These are phyloP conservation scores for Ambrosia artemisiifolia DNA, from an alignment of 129 eudicot genomes.

Conservation along the genomic window DNA sequence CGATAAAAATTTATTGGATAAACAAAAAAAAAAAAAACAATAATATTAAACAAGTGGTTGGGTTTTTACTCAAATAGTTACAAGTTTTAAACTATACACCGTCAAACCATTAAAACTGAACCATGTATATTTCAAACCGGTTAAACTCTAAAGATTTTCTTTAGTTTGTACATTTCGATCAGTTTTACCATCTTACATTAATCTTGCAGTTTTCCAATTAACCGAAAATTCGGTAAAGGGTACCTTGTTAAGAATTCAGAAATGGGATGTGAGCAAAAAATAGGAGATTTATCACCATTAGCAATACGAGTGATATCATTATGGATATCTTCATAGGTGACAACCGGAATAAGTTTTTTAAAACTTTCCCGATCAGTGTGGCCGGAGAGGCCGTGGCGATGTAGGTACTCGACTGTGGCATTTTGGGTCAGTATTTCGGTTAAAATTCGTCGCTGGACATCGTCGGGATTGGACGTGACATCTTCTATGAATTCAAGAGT, in stretches of 20 bases:
- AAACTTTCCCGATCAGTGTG: slow-evolving; percentile 42
- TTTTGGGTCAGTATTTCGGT: slow-evolving; percentile 55
- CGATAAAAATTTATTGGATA: too few species aligned
- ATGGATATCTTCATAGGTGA: slow-evolving; percentile 54
- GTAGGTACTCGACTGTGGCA: slow-evolving; percentile 51
- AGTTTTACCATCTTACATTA: too few species aligned
- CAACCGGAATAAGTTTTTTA: slow-evolving; percentile 55
- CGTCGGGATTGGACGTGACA: slow-evolving; percentile 49
- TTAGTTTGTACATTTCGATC: too few species aligned
- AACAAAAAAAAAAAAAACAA: too few species aligned
- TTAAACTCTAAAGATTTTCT: too few species aligned
- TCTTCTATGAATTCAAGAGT: slow-evolving; percentile 63
- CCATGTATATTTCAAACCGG: too few species aligned
- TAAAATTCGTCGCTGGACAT: slow-evolving; percentile 43
- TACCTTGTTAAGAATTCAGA: slow-evolving; percentile 82
- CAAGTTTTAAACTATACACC: too few species aligned
- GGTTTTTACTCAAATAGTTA: too few species aligned
- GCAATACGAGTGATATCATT: slow-evolving; percentile 57
- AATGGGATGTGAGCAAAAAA: slow-evolving; percentile 59
- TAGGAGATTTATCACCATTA: slow-evolving; percentile 59
- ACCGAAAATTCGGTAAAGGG: not conserved
- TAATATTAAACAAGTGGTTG: too few species aligned
- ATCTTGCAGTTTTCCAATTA: too few species aligned
- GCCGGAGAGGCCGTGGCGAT: slow-evolving; percentile 49
- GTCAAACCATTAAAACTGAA: too few species aligned